phyloP scores from a whole-genome alignment of 345 rosid species.

The Dimocarpus longan region DNA sequence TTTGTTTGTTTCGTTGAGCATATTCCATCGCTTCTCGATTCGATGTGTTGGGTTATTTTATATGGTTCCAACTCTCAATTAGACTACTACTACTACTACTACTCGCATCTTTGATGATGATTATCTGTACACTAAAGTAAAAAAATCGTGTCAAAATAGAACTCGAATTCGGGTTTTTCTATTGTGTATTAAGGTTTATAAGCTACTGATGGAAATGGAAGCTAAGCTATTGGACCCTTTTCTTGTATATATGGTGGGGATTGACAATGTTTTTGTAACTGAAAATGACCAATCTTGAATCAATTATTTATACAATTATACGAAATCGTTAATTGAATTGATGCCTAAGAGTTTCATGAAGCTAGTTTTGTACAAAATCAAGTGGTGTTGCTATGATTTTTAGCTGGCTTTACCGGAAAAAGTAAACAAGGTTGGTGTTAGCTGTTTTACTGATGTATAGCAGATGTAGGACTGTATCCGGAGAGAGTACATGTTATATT shows the following conservation, averaged over 20 bases:
- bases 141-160: no score
- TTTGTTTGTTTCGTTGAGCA: conserved; percentile 37
- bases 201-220: neutral
- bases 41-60: neutral
- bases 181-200: no score
- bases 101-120: no score
- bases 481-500: neutral
- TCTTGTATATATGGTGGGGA: neutral
- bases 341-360: neutral
- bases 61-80: neutral
- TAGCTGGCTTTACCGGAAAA: neutral
- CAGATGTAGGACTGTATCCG: neutral
- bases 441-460: no score
- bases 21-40: neutral
- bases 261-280: neutral
- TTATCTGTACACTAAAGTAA: no score
- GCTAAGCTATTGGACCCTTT: conserved; percentile 1
- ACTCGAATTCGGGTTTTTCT: no score
- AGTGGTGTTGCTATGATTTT: neutral
- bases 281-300: neutral
- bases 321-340: neutral
- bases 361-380: neutral
- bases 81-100: no score
- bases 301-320: neutral
- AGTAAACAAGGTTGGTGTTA: no score